These are phyloP conservation scores for Anethum foeniculum DNA, from an alignment of 140 eudicot genomes.

Conservation along the genomic window DNA sequence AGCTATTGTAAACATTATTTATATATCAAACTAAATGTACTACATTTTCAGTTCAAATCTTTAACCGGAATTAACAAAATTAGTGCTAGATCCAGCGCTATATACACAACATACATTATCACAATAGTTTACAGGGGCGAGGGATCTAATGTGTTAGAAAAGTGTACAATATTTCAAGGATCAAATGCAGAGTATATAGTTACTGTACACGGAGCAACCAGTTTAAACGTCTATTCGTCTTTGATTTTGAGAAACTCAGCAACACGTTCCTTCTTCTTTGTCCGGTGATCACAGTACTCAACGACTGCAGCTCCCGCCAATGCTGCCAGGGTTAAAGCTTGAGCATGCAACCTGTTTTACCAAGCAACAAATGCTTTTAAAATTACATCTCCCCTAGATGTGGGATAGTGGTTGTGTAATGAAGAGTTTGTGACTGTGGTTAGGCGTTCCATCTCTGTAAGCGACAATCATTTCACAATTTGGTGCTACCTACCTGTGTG, in stretches of 20 bases:
- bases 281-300: conserved; percentile 67
- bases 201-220: background rate
- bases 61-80: too few relatives aligned
- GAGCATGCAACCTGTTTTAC: conserved; percentile 67
- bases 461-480: too few relatives aligned
- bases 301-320: conserved; percentile 73
- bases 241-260: conserved; percentile 41
- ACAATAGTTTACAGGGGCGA: background rate
- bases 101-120: too few relatives aligned
- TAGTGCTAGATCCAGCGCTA: too few relatives aligned
- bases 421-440: too few relatives aligned
- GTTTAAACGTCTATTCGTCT: conserved; percentile 17
- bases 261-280: conserved; percentile 56
- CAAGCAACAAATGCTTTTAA: background rate
- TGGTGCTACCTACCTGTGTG: too few relatives aligned
- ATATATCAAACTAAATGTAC: too few relatives aligned
- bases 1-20: too few relatives aligned
- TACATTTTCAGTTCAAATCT: too few relatives aligned
- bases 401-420: too few relatives aligned
- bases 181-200: background rate
- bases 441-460: too few relatives aligned
- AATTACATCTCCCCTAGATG: background rate
- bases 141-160: background rate
- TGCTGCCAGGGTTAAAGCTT: conserved; percentile 70
- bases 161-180: background rate